Conservation (phyloP, 306 rosid genomes). For the Crotalaria pallida region DNA sequence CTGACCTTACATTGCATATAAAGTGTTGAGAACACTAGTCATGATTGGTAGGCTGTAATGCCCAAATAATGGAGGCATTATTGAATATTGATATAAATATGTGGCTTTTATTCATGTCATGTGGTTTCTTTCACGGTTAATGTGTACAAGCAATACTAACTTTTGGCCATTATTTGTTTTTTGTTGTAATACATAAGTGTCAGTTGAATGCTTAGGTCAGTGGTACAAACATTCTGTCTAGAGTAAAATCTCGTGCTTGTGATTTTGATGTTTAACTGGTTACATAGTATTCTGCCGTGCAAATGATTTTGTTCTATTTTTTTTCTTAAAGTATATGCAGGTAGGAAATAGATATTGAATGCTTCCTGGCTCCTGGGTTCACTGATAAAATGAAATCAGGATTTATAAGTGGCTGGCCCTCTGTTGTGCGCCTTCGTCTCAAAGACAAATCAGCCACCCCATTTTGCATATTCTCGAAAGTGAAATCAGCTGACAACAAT, state of each 20-base stretch:
- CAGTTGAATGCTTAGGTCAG: neutral
- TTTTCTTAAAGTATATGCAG: constrained; percentile 21
- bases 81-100: neutral
- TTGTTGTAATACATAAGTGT: neutral
- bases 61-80: constrained; percentile 1
- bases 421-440: constrained; percentile 65
- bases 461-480: constrained; percentile 71
- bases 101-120: neutral
- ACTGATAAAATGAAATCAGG: constrained; percentile 69
- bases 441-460: constrained; percentile 62
- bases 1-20: neutral
- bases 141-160: neutral
- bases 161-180: neutral
- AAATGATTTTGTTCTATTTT: neutral
- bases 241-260: neutral
- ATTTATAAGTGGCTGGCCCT: constrained; percentile 57
- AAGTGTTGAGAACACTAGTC: neutral
- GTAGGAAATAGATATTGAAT: constrained; percentile 36
- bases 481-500: constrained; percentile 47
- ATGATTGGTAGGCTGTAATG: neutral
- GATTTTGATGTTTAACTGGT: neutral
- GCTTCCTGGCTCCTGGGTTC: constrained; percentile 31
- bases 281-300: neutral
- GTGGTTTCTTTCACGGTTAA: neutral
- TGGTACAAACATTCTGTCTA: neutral